A percentile compares a stretch with the other conserved stretches of the same genome.
These are phyloP conservation scores for Acorus calamus DNA, from an alignment of 106 monocot species.

Conservation along the genomic window DNA sequence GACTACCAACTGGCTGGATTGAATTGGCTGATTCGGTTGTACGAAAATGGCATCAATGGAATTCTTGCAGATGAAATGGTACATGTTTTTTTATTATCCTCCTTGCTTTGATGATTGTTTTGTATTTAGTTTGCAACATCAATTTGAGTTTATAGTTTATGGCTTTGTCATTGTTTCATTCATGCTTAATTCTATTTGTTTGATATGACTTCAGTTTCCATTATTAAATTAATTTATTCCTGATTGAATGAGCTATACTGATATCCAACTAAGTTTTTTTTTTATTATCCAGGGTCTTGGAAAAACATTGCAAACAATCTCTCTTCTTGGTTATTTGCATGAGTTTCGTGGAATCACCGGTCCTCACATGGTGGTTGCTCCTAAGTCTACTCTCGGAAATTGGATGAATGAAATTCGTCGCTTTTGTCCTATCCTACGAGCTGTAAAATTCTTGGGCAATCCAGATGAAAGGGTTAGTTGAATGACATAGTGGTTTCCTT, in stretches of 20 bases:
- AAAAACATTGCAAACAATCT: slow-evolving; percentile 93
- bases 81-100: slow-evolving; percentile 10
- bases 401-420: slow-evolving; percentile 91
- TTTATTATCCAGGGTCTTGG: slow-evolving; percentile 67
- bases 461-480: slow-evolving; percentile 77
- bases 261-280: background rate
- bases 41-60: slow-evolving; percentile 97
- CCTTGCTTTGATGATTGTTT: background rate
- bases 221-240: background rate
- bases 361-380: slow-evolving; percentile 95
- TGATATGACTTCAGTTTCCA: background rate
- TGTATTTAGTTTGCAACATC: background rate
- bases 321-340: slow-evolving; percentile 73
- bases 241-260: no score
- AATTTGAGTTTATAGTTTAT: background rate
- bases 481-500: no score
- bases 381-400: slow-evolving; percentile 94
- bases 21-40: slow-evolving; percentile 82
- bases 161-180: no score
- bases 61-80: slow-evolving; percentile 99
- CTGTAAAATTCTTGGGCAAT: slow-evolving; percentile 83
- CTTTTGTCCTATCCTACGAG: slow-evolving; percentile 78
- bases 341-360: slow-evolving; percentile 86
- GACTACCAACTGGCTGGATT: slow-evolving; percentile 87
- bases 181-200: background rate